Evolutionary conservation across 768 basidiomycete species (phyloP).

Genomic region (Pseudohyphozyma bogoriensis): DNA sequence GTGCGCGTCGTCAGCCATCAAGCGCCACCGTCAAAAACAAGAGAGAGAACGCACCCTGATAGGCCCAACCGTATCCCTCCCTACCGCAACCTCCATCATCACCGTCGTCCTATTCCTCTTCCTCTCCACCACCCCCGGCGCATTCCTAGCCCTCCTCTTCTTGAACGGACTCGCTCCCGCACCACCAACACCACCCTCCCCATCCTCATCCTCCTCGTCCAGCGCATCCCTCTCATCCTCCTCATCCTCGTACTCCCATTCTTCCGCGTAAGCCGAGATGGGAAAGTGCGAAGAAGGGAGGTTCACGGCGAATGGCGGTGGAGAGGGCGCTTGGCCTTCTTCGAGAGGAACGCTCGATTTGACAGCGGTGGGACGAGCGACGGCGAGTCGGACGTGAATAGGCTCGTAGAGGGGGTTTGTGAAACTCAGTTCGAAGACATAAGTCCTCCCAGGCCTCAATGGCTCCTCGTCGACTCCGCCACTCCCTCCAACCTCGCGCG

Average conservation of each 20-base stretch:
- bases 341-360: not conserved
- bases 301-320: conserved; percentile 67
- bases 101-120: conserved; percentile 81
- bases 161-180: conserved; percentile 44
- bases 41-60: conserved; percentile 53
- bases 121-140: conserved; percentile 68
- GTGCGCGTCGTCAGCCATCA: not conserved
- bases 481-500: not conserved
- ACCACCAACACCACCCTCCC: conserved; percentile 37
- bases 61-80: conserved; percentile 63
- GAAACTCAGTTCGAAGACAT: conserved; percentile 78
- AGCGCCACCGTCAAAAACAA: no score
- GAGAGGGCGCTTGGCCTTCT: conserved; percentile 37
- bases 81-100: conserved; percentile 76
- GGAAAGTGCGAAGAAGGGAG: conserved; percentile 69
- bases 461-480: conserved; percentile 25
- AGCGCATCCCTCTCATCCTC: conserved; percentile 50
- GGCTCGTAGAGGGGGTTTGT: conserved; percentile 95
- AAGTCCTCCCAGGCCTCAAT: conserved; percentile 67
- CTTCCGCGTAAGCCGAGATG: conserved; percentile 83
- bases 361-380: conserved; percentile 39
- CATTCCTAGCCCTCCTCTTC: conserved; percentile 31
- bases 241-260: conserved; percentile 96
- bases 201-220: conserved; percentile 43
- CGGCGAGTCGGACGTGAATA: conserved; percentile 76